Evolutionary conservation across 2,329 filamentous ascomycete genomes (phyloP), one percentile per base, ranked within the genome.

Genomic region (Pseudocercospora musae): DNA sequence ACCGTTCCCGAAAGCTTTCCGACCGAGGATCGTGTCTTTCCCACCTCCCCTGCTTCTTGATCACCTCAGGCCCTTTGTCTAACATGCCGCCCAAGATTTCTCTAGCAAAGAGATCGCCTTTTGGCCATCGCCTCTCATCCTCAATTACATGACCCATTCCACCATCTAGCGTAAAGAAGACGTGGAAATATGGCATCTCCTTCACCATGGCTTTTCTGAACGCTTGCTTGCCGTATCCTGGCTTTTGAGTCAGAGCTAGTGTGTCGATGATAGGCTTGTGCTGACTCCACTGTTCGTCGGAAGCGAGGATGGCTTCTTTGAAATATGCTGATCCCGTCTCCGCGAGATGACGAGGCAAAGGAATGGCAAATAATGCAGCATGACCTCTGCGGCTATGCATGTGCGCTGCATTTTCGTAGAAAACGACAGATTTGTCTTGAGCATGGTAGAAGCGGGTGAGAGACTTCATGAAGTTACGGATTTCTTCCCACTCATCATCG

Each of bases 161-260:
- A 2, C 95, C 95, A 73, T 99, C 93, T 0, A 99, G 80, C 57
- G 87, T 86, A 74, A 98, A 98, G 93, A 94, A 99, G 20, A 89
- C 94, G 75, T 99, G 95, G 72, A 99, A 99, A 76, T 99, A 99
- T 0, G 96, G 94, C 90, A 96, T 94, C 80, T 99, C 94, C 78
- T 96, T 96, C 11, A 91, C 91, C 64, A 99, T 81, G 20, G 85
- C 89, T 60, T 87, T 84, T 0, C 94, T 84, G 75, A 99, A 99
- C 1, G 95, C 93, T 58, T 84, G 77, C 72, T 90, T 90, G 0
- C 94, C 95, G 65, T 92, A 76, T 0, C 90, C 91, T 2, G 86
- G 82, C n/a, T 81, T 77, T 59, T 72, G 70, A 40, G 29, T 84
- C 33, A 80, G 80, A 64, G 87, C 86, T 8, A 85, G 77, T 0